Base-by-base conservation (phyloP, 192 early-diverging fungal genomes). In the Dimargaris verticillata region DNA sequence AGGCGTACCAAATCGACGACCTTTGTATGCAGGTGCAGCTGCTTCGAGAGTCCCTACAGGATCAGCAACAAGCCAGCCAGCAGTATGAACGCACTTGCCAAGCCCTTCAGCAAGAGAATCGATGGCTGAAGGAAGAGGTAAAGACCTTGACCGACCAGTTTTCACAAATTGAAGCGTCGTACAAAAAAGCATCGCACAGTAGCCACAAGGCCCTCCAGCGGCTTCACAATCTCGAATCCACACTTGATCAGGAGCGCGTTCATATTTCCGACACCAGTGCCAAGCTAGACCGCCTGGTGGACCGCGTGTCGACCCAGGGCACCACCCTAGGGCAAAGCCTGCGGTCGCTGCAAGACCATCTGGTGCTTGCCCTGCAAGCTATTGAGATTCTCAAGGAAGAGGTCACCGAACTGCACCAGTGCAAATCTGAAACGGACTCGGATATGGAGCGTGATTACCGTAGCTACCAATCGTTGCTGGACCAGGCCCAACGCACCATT, bases 221-320 rank as follows among this genome's bases (percentile, higher is more conserved):
- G 25, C 51, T 52, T 2, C 51, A 25, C 24, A 5, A 18, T 5
- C 51, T 52, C 51, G 51, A 52, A 25, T 13, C n/a, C 12, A 52
- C 51, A 12, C 51, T 52, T 12, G 51, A 52, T n/a, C 51, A 26
- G 51, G 51, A 52, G 51, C 51, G 51, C 51, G 24, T 52, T 25
- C n/a, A 52, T 25, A 24, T 52, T 12, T n/a, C 51, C 25, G 51
- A 52, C 25, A 52, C 51, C 25, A 18, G 51, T 25, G 25, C 17
- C 51, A 18, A 52, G 12, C 51, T 52, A 2, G 51, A 12, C 25
- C 51, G 25, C 3, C 22, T 52, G 20, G 22, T 13, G 20, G 51
- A 52, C 25, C n/a, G 25, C 9, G 25, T 12, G 20, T 24, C 51
- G n/a, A 52, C 12, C 10, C 51, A 52, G 12, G 22, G 51, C 24